Evolutionary conservation across 495 filamentous ascomycete species (phyloP).

Genomic region (Aspergillus baeticus): DNA sequence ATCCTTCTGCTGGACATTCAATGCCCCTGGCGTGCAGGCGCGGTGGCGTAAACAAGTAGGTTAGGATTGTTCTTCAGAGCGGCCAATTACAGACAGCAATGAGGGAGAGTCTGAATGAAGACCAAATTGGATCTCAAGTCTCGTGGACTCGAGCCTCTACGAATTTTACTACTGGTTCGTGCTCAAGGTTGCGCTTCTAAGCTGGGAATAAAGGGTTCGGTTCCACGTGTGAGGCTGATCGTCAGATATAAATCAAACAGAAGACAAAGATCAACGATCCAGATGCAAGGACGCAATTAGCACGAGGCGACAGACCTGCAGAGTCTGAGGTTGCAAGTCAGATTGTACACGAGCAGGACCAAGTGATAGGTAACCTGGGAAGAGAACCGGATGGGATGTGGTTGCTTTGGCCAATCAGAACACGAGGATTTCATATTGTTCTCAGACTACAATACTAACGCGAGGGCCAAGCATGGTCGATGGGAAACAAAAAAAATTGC

Average conservation of each 20-base stretch:
- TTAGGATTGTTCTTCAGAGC: conserved; percentile 21
- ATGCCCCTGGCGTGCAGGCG: not conserved
- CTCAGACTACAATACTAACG: conserved; percentile 22
- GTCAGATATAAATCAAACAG: not conserved
- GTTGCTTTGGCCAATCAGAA: conserved; percentile 8
- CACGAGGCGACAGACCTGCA: not conserved
- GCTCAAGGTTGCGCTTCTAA: not conserved
- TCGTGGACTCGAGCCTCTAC: not conserved
- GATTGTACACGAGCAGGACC: too few relatives aligned
- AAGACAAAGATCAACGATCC: not conserved
- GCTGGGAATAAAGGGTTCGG: not conserved
- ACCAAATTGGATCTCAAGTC: not conserved
- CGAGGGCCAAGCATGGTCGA: conserved; percentile 13
- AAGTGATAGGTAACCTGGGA: too few relatives aligned
- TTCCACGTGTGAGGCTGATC: not conserved
- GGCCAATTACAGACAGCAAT: not conserved
- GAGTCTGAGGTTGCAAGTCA: not conserved
- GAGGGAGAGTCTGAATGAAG: not conserved
- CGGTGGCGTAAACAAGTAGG: not conserved
- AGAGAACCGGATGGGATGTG: not conserved
- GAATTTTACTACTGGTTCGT: not conserved
- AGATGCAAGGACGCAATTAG: not conserved
- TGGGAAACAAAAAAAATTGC: conserved; percentile 3
- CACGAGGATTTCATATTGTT: conserved; percentile 18
- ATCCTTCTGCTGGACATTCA: not conserved